These are phyloP conservation scores for Phytophthora pistaciae DNA, from an alignment of 352 stramenopile genomes.

Conservation along the genomic window DNA sequence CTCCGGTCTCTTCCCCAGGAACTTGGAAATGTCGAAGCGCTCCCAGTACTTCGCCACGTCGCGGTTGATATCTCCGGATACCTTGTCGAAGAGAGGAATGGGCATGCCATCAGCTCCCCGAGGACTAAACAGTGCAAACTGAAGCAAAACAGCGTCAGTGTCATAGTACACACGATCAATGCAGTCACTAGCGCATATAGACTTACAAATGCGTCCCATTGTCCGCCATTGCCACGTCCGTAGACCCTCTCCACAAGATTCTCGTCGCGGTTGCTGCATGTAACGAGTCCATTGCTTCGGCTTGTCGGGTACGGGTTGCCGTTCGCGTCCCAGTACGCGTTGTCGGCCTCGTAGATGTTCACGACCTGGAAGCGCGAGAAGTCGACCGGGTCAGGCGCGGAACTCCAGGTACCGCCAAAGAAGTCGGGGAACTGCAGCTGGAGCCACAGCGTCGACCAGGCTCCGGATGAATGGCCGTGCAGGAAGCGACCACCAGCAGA, in stretches of 20 bases:
- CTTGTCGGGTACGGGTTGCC: constrained; percentile 67
- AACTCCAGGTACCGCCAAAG: constrained; percentile 83
- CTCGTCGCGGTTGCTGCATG: constrained; percentile 75
- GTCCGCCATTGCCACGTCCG: constrained; percentile 70
- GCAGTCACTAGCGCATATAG: neutral
- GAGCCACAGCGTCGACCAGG: constrained; percentile 77
- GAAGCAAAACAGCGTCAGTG: constrained; percentile 15
- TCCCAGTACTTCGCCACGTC: constrained; percentile 67
- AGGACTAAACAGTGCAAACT: constrained; percentile 75
- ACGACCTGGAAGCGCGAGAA: constrained; percentile 75
- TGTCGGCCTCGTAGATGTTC: constrained; percentile 77
- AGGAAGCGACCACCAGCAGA: constrained; percentile 57
- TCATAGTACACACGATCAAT: neutral
- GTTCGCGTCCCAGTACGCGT: constrained; percentile 78
- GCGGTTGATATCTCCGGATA: constrained; percentile 74
- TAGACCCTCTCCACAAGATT: constrained; percentile 78
- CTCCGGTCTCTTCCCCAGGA: constrained; percentile 42
- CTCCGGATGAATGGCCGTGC: constrained; percentile 79
- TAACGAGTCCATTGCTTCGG: constrained; percentile 56
- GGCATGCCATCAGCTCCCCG: constrained; percentile 61
- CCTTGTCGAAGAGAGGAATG: constrained; percentile 76
- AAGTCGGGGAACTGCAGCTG: constrained; percentile 78
- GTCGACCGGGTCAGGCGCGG: constrained; percentile 74
- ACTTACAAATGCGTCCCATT: constrained; percentile 87
- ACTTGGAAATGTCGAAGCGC: constrained; percentile 74